Base-by-base conservation (phyloP, 2,329 filamentous ascomycete genomes). In the Pestalotiopsis sp. region DNA sequence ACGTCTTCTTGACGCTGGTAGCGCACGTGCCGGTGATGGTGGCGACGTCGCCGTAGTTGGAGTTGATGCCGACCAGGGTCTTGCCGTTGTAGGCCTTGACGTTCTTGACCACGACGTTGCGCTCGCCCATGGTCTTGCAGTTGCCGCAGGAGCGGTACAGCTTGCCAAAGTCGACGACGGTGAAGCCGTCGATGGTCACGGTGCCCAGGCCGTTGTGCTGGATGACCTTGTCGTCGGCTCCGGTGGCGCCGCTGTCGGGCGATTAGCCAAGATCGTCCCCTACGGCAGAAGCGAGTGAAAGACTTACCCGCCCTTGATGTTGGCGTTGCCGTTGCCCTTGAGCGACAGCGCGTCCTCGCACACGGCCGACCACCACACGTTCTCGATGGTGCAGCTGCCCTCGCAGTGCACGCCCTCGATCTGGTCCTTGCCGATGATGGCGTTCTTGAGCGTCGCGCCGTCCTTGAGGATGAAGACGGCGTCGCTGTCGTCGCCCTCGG, bases 71-170 rank as follows among this genome's bases (percentile, higher is more conserved):
- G 7, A 74, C 74, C 57, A 79, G 61, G 20, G 72, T 57, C 55
- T 72, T 70, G 41, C 77, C 74, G 12, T 70, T 69, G 25, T 73
- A 73, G 69, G 81, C 82, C 65, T 73, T 77, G 69, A 79, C 72
- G 69, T 74, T 73, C 67, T 73, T 68, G 71, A 81, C 67, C 45
- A 74, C 72, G 61, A 79, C 74, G 65, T 74, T 72, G 64, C 78
- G 78, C 60, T 74, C 74, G 69, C 72, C 74, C 72, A 71, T 72
- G 66, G 73, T 74, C 70, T 74, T 74, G 74, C 81, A 84, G 77
- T 81, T 81, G 23, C 83, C 84, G 74, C 83, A 86, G 58, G 79
- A 78, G 69, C 83, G 82, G 78, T 84, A 85, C 59, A 85, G 73
- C 75, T 81, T 82, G 69, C 81, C 81, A 61, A 80, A 78, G 74